Evolutionary conservation across 106 monocot species (phyloP), one percentile per base, ranked within the genome.

Genomic region (Vanilla planifolia): DNA sequence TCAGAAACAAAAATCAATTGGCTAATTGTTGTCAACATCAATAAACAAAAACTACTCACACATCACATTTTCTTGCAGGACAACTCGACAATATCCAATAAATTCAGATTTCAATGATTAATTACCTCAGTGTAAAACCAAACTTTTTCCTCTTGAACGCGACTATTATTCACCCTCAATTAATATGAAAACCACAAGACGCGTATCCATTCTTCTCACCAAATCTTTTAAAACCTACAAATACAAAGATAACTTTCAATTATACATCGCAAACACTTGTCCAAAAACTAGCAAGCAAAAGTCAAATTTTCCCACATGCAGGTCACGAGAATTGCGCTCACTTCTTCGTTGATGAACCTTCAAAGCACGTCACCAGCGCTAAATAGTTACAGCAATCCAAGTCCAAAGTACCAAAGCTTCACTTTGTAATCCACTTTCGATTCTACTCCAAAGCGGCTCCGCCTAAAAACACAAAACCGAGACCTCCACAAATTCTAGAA

Each of bases 251-350:
- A 41, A 61, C 2, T 25, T 2, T 7, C 20, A n/a, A 37, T 23
- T 24, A 40, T 5, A 37, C 35, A 59, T 19, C 10, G 13, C 2
- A 11, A 21, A 16, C 34, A 9, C 60, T 5, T 40, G 22, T 42
- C 23, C 0, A 2, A 8, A 26, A 42, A 40, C 40, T 27, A 61
- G 27, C 25, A 42, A 22, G 11, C 23, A 3, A 8, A 25, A 11
- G 42, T 6, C 19, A 2, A 29, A 0, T 24, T 61, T 26, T 43
- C 61, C 28, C 61, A 28, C 41, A 61, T 27, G 25, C 26, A 28
- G 25, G 43, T 61, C 61, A 43, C 41, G 26, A 61, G 43, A 61
- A 61, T 23, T 41, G 61, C 41, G 42, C 43, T 43, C 4, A 41
- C 43, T 61, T 16, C 61, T 26, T 53, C 15, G n/a, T n/a, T n/a